Percentiles rank a stretch among this genome's conserved stretches.
Evolutionary conservation across 306 rosid species (phyloP).

Genomic region (Bauhinia variegata): DNA sequence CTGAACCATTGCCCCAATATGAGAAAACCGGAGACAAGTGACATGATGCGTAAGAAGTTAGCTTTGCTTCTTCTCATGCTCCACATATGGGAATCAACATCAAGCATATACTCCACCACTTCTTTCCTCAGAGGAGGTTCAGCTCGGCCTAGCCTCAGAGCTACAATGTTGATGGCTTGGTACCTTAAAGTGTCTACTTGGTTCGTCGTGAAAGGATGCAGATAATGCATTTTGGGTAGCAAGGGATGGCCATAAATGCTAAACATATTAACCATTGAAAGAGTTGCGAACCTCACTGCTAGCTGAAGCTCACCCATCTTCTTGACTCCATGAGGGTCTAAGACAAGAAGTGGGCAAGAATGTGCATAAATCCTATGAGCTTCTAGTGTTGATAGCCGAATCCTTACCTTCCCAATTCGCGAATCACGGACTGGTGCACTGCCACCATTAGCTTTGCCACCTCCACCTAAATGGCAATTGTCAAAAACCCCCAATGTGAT

Average conservation of each 20-base stretch:
- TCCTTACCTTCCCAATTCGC: slow-evolving; percentile 85
- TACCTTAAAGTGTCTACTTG: slow-evolving; percentile 80
- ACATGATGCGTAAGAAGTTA: slow-evolving; percentile 87
- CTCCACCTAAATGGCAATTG: slow-evolving; percentile 75
- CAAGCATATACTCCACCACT: slow-evolving; percentile 91
- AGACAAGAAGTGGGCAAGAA: slow-evolving; percentile 78
- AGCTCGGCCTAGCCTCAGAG: slow-evolving; percentile 76
- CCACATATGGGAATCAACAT: slow-evolving; percentile 93
- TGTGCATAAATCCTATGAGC: slow-evolving; percentile 74
- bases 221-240: slow-evolving; percentile 95
- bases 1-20: slow-evolving; percentile 68
- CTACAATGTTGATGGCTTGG: slow-evolving; percentile 93
- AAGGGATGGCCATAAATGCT: slow-evolving; percentile 81
- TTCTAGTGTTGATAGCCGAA: slow-evolving; percentile 86
- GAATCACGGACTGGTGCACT: slow-evolving; percentile 55
- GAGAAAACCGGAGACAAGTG: slow-evolving; percentile 68
- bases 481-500: slow-evolving; percentile 83
- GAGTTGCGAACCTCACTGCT: slow-evolving; percentile 82
- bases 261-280: slow-evolving; percentile 74
- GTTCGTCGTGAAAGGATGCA: slow-evolving; percentile 84
- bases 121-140: slow-evolving; percentile 93
- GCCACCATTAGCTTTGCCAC: slow-evolving; percentile 49
- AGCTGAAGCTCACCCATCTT: slow-evolving; percentile 94
- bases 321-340: slow-evolving; percentile 84
- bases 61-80: slow-evolving; percentile 99